phyloP scores from a whole-genome alignment of 306 rosid genomes.

The Bauhinia variegata region DNA sequence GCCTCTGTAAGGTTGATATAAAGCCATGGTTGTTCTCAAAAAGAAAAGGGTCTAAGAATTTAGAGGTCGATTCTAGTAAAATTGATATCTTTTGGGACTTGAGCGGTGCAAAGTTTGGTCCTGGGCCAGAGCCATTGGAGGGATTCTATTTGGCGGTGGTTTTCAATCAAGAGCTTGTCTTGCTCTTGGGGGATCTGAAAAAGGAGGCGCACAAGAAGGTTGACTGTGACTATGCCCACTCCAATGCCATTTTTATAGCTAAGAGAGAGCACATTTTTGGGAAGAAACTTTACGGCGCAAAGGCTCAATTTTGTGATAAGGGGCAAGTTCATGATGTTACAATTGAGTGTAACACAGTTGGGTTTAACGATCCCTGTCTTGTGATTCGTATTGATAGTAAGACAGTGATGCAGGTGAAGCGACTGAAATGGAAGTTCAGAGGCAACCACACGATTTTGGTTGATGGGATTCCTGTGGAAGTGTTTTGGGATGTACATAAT shows the following conservation, averaged over 20 bases:
- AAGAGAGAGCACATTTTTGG: conserved; percentile 83
- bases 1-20: conserved; percentile 73
- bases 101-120: conserved; percentile 73
- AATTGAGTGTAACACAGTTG: conserved; percentile 79
- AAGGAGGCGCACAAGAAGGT: conserved; percentile 62
- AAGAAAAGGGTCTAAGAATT: conserved; percentile 74
- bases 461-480: conserved; percentile 78
- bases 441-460: conserved; percentile 78
- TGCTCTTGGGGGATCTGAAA: conserved; percentile 72
- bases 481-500: conserved; percentile 90
- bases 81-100: conserved; percentile 75
- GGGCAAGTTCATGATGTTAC: conserved; percentile 68
- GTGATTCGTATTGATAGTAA: conserved; percentile 74
- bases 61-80: conserved; percentile 63
- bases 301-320: conserved; percentile 70
- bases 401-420: conserved; percentile 75
- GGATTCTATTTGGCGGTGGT: conserved; percentile 66
- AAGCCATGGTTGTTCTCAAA: conserved; percentile 91
- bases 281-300: conserved; percentile 64
- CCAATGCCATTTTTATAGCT: conserved; percentile 55
- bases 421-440: conserved; percentile 84
- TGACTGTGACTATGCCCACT: conserved; percentile 40
- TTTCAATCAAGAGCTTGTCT: conserved; percentile 56
- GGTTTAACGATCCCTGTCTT: conserved; percentile 65
- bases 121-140: conserved; percentile 79